Evolutionary conservation across 257 asterid genomes (phyloP), one percentile per base, ranked within the genome.

Genomic region (Plectranthus barbatus): DNA sequence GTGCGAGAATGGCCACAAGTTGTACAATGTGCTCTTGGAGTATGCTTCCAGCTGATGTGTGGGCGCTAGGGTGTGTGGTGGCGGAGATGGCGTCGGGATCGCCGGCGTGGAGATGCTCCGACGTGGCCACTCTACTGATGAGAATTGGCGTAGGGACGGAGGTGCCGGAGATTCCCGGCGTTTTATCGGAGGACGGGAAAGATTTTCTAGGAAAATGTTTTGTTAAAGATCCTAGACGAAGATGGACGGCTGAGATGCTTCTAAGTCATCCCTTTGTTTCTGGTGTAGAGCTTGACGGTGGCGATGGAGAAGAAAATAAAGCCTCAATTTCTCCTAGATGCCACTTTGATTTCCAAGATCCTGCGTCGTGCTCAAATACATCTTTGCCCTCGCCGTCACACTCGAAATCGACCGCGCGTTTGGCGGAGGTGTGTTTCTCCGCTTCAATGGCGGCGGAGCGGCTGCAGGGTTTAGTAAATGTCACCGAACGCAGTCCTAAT

Each of bases 211-310:
- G 31, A 0, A 79, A 69, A 45, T 88, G 96, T 66, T 88, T 91
- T 0, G 69, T 76, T 0, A 88, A 80, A 71, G 85, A 84, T 58
- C 90, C 93, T 0, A 69, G 56, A 5, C 33, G 42, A 42, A 79
- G 98, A 80, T 91, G 95, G 98, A 91, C 96, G 81, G 98, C 95
- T 26, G 92, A 80, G 87, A 88, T 88, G 98, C 98, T 91, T 26
- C 47, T 86, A 17, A 45, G 74, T 21, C 98, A 91, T 52, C 91
- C 93, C 1, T 91, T 91, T 10, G 73, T 91, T 47, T 20, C 62
- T 4, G 73, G 19, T 64, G 31, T 64, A n/a, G 66, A 58, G 56
- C 34, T 41, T 1, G 67, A 61, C 34, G 71, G 7, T 1, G 2
- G 12, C 2, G 74, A 44, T 11, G 33, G 53, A 12, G 11, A 9